Evolutionary conservation across 2,329 filamentous ascomycete species (phyloP).

Genomic region (Ceratocystis eucalypticola): DNA sequence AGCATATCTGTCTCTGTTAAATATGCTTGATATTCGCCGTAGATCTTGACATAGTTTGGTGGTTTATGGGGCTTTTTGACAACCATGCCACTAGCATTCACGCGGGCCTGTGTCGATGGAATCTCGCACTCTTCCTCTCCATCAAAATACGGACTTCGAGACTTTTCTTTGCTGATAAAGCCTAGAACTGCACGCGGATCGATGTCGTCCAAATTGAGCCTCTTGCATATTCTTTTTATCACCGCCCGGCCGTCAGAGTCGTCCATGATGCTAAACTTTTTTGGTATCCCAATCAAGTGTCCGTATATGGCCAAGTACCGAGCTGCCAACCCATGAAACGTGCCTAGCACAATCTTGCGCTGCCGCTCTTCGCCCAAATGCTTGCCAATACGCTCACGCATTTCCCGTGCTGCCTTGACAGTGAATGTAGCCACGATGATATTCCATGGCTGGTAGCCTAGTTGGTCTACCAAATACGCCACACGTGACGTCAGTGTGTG

Average conservation of each 20-base stretch:
- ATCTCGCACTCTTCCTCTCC: neutral
- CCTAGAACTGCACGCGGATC: constrained; percentile 58
- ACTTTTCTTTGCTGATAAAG: constrained; percentile 60
- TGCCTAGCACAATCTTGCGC: constrained; percentile 70
- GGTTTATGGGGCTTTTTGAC: constrained; percentile 27
- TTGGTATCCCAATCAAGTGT: constrained; percentile 63
- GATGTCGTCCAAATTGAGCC: constrained; percentile 45
- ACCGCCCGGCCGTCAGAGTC: constrained; percentile 66
- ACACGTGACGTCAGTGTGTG: constrained; percentile 89
- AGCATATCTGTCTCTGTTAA: constrained; percentile 66
- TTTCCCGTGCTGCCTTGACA: constrained; percentile 84
- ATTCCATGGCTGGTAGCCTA: constrained; percentile 64
- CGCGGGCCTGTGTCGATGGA: constrained; percentile 13
- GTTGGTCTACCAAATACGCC: constrained; percentile 66
- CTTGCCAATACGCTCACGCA: constrained; percentile 74
- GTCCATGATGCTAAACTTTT: constrained; percentile 85
- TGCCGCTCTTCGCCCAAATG: constrained; percentile 68
- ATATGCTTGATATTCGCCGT: constrained; percentile 63
- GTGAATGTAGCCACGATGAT: constrained; percentile 95
- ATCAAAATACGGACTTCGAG: constrained; percentile 31
- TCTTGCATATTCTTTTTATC: constrained; percentile 68
- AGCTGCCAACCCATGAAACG: constrained; percentile 85
- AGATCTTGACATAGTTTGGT: constrained; percentile 54
- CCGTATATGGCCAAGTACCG: constrained; percentile 78
- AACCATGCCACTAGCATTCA: constrained; percentile 8